Evolutionary conservation across 1,284 basidiomycete genomes (phyloP).

Genomic region (Naganishia cerealis): DNA sequence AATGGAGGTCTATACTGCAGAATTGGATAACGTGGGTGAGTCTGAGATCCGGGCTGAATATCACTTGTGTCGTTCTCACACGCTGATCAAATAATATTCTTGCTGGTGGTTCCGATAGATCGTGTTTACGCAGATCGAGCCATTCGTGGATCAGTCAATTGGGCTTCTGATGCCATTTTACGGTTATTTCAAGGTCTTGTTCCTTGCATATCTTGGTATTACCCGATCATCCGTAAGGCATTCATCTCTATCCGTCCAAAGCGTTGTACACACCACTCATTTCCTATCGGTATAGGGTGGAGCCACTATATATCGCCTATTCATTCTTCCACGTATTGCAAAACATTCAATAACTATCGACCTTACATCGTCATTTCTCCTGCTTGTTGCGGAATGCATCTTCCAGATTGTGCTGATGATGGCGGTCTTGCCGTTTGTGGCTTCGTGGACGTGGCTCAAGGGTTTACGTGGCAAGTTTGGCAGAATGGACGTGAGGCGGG

Average conservation of each 20-base stretch:
- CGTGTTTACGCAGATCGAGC: conserved; percentile 6
- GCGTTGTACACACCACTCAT: not conserved
- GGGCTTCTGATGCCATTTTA: conserved; percentile 21
- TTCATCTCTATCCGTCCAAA: not conserved
- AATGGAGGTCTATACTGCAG: conserved; percentile 17
- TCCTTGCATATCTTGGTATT: conserved; percentile 11
- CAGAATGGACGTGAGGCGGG: not conserved
- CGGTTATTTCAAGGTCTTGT: conserved; percentile 10
- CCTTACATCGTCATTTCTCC: conserved; percentile 7
- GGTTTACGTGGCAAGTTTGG: not conserved
- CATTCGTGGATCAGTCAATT: conserved; percentile 6
- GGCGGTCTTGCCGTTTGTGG: conserved; percentile 12
- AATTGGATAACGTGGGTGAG: conserved; percentile 28
- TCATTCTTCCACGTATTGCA: conserved; percentile 6
- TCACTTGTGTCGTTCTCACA: not conserved
- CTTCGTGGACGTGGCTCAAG: not conserved
- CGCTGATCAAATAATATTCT: not conserved
- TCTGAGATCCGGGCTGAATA: not conserved
- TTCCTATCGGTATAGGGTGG: conserved; percentile 3
- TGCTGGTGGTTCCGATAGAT: not conserved
- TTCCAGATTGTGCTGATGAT: conserved; percentile 8
- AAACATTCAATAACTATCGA: conserved; percentile 16
- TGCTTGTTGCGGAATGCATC: conserved; percentile 15
- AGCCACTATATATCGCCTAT: conserved; percentile 5
- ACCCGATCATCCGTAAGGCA: conserved; percentile 23